Base-by-base conservation (phyloP, 768 basidiomycete genomes). In the Psilocybe azurescens region DNA sequence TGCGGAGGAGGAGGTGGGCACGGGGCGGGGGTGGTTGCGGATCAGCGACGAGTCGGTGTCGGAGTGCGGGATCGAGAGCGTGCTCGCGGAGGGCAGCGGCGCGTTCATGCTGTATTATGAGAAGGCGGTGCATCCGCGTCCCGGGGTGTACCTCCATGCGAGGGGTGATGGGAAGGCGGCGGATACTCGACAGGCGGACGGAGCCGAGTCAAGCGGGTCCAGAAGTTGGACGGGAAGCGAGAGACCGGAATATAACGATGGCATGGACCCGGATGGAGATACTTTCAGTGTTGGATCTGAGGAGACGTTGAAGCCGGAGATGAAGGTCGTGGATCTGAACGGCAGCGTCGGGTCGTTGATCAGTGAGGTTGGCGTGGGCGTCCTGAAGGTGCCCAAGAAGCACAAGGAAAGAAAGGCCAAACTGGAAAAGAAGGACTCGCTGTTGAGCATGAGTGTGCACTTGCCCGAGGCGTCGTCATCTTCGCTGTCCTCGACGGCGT, bases 71-170 rank as follows among this genome's bases (percentile, higher is more conserved):
- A 82, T 95, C 56, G 87, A 90, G 76, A 78, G 79, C 57, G 93
- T 94, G 70, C 74, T 93, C 56, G 77, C 81, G 70, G 91, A 91
- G 81, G 90, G 89, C 56, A 79, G 84, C 18, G 78, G 77, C n/a
- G 92, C 86, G 63, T 97, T 98, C 74, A 93, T 99, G 92, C 82
- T 98, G 41, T 99, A 94, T 70, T 99, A 99, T 69, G 97, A 99
- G 79, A 84, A 88, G 32, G 81, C 77, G 38, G 72, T 78, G 33
- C 68, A 74, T 30, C 71, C 75, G 6, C 59, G 59, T 16, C 66
- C 69, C 2, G 72, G 73, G 3, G 63, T 73, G 24, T 76, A 77
- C 58, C 55, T 58, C 52, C 58, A 48, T 18, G 3, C 44, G 11
- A 16, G 52, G 7, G 13, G n/a, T 18, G 50, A 59, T 20, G 57